Evolutionary conservation across 805 yeast species (phyloP).

Genomic region (Starmerella lactis-condensi): DNA sequence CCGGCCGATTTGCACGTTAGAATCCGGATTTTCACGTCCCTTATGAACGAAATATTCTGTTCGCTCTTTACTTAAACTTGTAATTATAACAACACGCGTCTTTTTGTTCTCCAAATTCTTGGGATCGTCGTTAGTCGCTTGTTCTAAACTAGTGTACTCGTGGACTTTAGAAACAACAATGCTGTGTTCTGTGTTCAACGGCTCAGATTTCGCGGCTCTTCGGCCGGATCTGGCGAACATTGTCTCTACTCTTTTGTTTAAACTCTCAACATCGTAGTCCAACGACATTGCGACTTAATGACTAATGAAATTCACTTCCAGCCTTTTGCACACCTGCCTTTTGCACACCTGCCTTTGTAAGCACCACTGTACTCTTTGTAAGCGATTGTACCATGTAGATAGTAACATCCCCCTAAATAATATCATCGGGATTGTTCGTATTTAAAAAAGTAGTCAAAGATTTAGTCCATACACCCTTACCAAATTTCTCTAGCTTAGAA

Average conservation of each 20-base stretch:
- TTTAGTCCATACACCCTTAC: constrained; percentile 11
- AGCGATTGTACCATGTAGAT: too few species aligned
- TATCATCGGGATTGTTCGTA: constrained; percentile 4
- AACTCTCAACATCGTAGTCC: constrained; percentile 4
- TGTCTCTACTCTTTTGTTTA: constrained; percentile 5
- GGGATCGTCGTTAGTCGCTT: constrained; percentile 5
- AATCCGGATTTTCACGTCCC: constrained; percentile 62
- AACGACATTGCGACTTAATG: constrained; percentile 5
- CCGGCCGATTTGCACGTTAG: constrained; percentile 71
- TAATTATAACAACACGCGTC: constrained; percentile 13
- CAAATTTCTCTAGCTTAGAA: constrained; percentile 6
- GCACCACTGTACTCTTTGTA: too few species aligned
- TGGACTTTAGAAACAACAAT: constrained; percentile 6
- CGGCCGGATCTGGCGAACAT: constrained; percentile 8
- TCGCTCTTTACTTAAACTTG: not conserved
- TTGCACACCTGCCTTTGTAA: too few species aligned
- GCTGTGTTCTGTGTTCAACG: too few species aligned
- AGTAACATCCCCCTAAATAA: too few species aligned
- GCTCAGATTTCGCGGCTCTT: constrained; percentile 7
- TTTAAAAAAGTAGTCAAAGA: constrained; percentile 7
- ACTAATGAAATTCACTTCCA: too few species aligned
- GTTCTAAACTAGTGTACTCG: constrained; percentile 11
- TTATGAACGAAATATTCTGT: constrained; percentile 47
- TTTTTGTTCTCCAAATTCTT: constrained; percentile 3
- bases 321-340: too few species aligned